Evolutionary conservation across 2,329 filamentous ascomycete genomes (phyloP).

Genomic region (Sarocladium oryzae): DNA sequence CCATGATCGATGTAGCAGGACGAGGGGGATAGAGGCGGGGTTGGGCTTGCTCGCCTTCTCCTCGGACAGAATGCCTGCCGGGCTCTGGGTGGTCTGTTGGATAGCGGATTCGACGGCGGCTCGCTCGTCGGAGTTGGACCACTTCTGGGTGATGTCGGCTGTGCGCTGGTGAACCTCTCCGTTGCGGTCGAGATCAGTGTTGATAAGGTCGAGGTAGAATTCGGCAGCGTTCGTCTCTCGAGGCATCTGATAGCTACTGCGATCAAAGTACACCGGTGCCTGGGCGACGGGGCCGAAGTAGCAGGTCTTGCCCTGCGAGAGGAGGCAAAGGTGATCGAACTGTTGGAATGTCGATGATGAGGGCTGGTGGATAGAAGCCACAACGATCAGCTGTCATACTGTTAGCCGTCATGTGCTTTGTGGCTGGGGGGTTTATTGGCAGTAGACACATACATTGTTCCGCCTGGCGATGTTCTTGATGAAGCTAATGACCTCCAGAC

Average conservation of each 20-base stretch:
- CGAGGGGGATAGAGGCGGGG: conserved; percentile 45
- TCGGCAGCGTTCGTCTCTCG: conserved; percentile 73
- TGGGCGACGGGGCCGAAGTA: conserved; percentile 62
- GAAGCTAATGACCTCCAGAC: conserved; percentile 70
- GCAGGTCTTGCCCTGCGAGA: conserved; percentile 63
- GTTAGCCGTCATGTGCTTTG: no score
- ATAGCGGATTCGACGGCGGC: conserved; percentile 18
- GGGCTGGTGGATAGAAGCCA: conserved; percentile 81
- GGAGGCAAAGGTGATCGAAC: conserved; percentile 71
- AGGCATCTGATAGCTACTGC: conserved; percentile 57
- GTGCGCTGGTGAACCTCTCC: conserved; percentile 34
- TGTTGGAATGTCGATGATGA: conserved; percentile 72
- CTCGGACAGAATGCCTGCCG: not conserved
- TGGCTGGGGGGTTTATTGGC: no score
- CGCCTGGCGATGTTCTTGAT: conserved; percentile 59
- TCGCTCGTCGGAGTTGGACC: conserved; percentile 19
- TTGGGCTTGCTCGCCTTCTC: conserved; percentile 32
- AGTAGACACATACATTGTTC: conserved; percentile 49
- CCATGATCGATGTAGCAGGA: conserved; percentile 70
- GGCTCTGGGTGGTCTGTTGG: not conserved
- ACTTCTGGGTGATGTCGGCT: conserved; percentile 19
- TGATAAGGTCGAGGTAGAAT: conserved; percentile 71
- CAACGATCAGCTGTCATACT: conserved; percentile 58
- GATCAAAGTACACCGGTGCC: conserved; percentile 57
- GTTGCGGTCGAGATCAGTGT: conserved; percentile 62